These are phyloP conservation scores for Phytophthora melonis DNA, from an alignment of 352 stramenopile species.

Conservation along the genomic window DNA sequence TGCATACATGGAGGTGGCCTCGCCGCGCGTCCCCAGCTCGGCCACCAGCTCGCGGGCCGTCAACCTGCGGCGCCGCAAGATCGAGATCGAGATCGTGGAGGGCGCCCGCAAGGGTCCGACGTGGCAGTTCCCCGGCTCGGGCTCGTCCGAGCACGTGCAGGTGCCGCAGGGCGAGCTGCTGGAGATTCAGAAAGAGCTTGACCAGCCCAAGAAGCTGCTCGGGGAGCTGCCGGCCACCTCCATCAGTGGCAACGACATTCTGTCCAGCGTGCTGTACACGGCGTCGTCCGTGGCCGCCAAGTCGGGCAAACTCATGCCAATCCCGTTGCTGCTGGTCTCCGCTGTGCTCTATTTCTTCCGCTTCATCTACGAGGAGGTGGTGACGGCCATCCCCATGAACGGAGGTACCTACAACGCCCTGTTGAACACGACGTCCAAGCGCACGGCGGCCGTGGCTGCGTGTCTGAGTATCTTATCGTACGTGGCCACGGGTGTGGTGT, in stretches of 20 bases:
- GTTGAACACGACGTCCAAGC: conserved; percentile 91
- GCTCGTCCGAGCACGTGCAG: conserved; percentile 45
- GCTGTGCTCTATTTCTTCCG: conserved; percentile 65
- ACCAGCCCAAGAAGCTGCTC: conserved; percentile 50
- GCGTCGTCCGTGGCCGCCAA: conserved; percentile 49
- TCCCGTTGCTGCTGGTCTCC: conserved; percentile 81
- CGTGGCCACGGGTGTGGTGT: conserved; percentile 84
- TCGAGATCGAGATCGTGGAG: conserved; percentile 60
- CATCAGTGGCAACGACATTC: conserved; percentile 92
- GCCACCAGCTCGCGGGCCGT: conserved; percentile 23
- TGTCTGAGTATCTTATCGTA: conserved; percentile 90
- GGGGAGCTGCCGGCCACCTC: conserved; percentile 78
- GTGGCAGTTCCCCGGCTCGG: conserved; percentile 55
- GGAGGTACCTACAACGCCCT: conserved; percentile 92
- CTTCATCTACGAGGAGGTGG: conserved; percentile 90
- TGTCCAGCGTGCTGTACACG: conserved; percentile 86
- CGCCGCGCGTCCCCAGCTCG: conserved; percentile 24
- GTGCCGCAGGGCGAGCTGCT: conserved; percentile 44
- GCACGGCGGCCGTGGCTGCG: conserved; percentile 82
- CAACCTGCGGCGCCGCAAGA: conserved; percentile 51
- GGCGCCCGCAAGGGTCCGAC: conserved; percentile 34
- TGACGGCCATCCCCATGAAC: conserved; percentile 91
- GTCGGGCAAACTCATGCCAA: conserved; percentile 79
- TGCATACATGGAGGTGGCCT: conserved; percentile 37
- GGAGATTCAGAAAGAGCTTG: conserved; percentile 44